Evolutionary conservation across 176 grass and related monocot species (phyloP).

Genomic region (Oryza meyeriana): DNA sequence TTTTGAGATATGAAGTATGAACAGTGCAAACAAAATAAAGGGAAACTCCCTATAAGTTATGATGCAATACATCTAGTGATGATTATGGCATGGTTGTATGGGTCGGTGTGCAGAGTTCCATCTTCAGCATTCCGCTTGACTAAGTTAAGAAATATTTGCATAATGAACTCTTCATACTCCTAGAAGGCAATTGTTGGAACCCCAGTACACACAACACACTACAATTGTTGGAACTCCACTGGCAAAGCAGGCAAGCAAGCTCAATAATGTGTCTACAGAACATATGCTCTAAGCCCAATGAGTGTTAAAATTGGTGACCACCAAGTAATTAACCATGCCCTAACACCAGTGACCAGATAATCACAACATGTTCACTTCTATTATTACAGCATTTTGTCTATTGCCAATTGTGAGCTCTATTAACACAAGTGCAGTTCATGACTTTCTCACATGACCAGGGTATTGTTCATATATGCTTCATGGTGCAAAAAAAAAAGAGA

Average conservation of each 20-base stretch:
- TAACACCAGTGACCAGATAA: not conserved
- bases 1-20: not conserved
- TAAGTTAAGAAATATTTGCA: not conserved
- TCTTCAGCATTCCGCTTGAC: not conserved
- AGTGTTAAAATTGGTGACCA: constrained; percentile 4
- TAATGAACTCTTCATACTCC: not conserved
- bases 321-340: not conserved
- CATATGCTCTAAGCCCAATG: not conserved
- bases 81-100: not conserved
- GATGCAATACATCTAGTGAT: not conserved
- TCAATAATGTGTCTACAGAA: not conserved
- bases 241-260: not conserved
- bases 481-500: not conserved
- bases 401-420: not conserved
- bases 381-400: not conserved
- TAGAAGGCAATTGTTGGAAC: constrained; percentile 21
- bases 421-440: constrained; percentile 10
- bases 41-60: not conserved
- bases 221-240: not conserved
- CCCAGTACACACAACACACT: not conserved
- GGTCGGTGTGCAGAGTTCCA: not conserved
- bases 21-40: not conserved
- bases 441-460: not conserved
- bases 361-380: not conserved
- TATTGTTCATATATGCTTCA: not conserved